Evolutionary conservation across 23 red algal species (phyloP), one percentile per base, ranked within the genome.

Genomic region (Gracilaria domingensis): DNA sequence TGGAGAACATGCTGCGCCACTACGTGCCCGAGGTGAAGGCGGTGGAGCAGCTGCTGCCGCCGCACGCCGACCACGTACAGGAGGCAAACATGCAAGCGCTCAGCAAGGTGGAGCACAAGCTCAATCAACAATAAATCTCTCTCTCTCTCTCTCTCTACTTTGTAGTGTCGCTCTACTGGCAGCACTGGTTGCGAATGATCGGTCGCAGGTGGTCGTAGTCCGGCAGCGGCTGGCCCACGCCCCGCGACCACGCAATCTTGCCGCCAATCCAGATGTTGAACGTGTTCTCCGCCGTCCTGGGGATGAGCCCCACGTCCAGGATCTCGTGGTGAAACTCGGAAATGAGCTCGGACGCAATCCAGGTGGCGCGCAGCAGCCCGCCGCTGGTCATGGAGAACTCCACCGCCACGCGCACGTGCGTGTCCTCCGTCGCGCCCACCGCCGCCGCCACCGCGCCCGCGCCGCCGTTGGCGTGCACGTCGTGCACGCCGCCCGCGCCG

Each of bases 1-100:
- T 99, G 49, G 94, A 99, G 66, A 99, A 99, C 73, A 99, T 99
- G 97, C 54, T 99, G n/a, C 84, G 89, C 12, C 97, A 99, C 56
- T 99, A 99, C 75, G 81, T 99, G 53, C 97, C 97, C 13, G 97
- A 99, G 93, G 97, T 99, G 13, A 99, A 96, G 75, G 59, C 35
- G 30, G 97, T 99, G 2, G 44, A 75, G 71, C 94, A 99, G 78
- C 94, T 99, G 8, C 48, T 82, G 67, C 45, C 60, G 18, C 59
- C 64, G 35, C 48, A 73, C 42, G 91, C 64, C 2, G 61, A 87
- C 77, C 42, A 70, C 21, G 35, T 94, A 12, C 37, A 83, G 23
- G 20, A 64, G 21, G 93, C 73, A 18, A 90, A 75, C 70, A 56
- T 80, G 36, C 25, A 89, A 12, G 84, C 83, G 39, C 49, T 95